These are phyloP conservation scores for Aurinia saxatilis DNA, from an alignment of 345 rosid species.

Conservation along the genomic window DNA sequence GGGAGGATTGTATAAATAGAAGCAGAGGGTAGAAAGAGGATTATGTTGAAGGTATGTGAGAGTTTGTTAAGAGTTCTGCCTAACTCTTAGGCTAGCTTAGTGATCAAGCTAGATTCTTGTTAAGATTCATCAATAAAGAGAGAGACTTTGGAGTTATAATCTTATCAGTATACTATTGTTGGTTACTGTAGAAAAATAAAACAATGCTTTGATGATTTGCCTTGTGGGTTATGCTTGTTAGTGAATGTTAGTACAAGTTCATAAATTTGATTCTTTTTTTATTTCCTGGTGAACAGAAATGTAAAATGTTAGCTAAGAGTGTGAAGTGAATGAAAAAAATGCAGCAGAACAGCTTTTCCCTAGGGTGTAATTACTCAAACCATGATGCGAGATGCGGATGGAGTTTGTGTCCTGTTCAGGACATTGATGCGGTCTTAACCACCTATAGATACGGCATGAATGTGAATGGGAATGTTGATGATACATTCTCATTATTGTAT, in stretches of 20 bases:
- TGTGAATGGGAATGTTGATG: slow-evolving; percentile 22
- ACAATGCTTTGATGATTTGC: neutral
- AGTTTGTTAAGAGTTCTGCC: too few relatives aligned
- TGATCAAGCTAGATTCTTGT: too few relatives aligned
- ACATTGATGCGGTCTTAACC: slow-evolving; percentile 21
- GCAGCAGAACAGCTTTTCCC: slow-evolving; percentile 27
- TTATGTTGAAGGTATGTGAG: too few relatives aligned
- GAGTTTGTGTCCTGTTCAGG: slow-evolving; percentile 23
- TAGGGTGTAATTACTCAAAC: slow-evolving; percentile 26
- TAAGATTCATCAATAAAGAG: too few relatives aligned
- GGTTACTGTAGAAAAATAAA: neutral
- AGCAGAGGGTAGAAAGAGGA: too few relatives aligned
- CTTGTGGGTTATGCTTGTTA: slow-evolving; percentile 12
- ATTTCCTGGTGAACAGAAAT: slow-evolving; percentile 8
- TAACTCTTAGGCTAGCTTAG: too few relatives aligned
- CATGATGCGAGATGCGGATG: slow-evolving; percentile 22
- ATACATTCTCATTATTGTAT: slow-evolving; percentile 16
- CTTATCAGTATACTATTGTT: too few relatives aligned
- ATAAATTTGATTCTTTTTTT: neutral
- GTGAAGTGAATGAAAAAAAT: slow-evolving; percentile 30
- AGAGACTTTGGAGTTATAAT: too few relatives aligned
- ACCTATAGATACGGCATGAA: slow-evolving; percentile 19
- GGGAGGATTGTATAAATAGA: too few relatives aligned
- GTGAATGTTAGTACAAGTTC: neutral
- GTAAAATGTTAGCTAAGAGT: slow-evolving; percentile 1